Conservation (phyloP, 768 basidiomycete species). For the Filobasidium floriforme region DNA sequence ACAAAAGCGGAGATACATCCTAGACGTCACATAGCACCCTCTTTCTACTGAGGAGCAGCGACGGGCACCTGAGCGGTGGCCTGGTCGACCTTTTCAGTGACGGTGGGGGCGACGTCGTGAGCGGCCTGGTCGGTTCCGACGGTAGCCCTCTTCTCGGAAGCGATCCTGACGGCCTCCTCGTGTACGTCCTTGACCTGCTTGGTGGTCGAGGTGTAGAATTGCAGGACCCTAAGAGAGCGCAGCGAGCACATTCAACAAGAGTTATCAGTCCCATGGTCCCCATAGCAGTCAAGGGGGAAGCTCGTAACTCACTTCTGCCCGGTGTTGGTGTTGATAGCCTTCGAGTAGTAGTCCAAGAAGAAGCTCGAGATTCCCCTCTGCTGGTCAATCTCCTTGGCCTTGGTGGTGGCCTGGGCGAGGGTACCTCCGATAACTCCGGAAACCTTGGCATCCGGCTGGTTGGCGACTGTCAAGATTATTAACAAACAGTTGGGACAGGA, state of each 20-base stretch:
- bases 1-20: no score
- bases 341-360: slow-evolving; percentile 54
- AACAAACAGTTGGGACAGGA: no score
- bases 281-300: not conserved
- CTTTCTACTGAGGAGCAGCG: not conserved
- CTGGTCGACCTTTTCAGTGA: slow-evolving; percentile 18
- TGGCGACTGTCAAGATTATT: slow-evolving; percentile 49
- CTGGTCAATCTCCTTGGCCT: slow-evolving; percentile 69
- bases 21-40: no score
- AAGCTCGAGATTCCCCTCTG: slow-evolving; percentile 66
- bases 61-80: slow-evolving; percentile 9
- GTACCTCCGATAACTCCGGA: slow-evolving; percentile 13
- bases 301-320: slow-evolving; percentile 61
- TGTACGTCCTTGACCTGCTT: slow-evolving; percentile 89
- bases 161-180: slow-evolving; percentile 81
- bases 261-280: slow-evolving; percentile 1
- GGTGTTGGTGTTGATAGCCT: slow-evolving; percentile 63
- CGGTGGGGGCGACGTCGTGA: slow-evolving; percentile 15
- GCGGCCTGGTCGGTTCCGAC: slow-evolving; percentile 16
- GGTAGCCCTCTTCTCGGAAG: slow-evolving; percentile 32
- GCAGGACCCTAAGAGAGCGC: slow-evolving; percentile 47
- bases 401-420: slow-evolving; percentile 51
- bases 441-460: slow-evolving; percentile 47
- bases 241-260: slow-evolving; percentile 9
- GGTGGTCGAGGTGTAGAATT: slow-evolving; percentile 78